Evolutionary conservation across 139 green algal genomes (phyloP), one percentile per base, ranked within the genome.

Genomic region (Microglena sp.): DNA sequence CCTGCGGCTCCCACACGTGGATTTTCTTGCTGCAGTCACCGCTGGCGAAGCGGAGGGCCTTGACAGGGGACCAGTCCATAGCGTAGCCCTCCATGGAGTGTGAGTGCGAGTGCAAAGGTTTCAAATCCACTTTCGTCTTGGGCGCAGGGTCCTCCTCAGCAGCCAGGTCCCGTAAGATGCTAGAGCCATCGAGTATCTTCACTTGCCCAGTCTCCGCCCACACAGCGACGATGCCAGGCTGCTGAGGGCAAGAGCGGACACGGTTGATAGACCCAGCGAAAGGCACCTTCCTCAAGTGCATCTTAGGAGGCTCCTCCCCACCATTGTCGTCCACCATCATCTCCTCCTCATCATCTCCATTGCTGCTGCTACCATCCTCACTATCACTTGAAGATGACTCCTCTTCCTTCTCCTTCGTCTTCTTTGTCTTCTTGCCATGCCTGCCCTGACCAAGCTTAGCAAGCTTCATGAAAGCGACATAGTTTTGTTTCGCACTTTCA

Each of bases 211-310:
- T 89, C 50, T 98, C 92, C 0, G 69, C 76, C 90, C 90, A 98
- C 2, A 91, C 81, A 8, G 94, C 94, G n/a, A 92, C 71, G 3
- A 98, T 36, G 30, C 75, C 76, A 5, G 88, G 81, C 69, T 86
- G 74, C 81, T 97, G 94, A 26, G 84, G 88, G 79, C 93, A 92
- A 43, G 62, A 66, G n/a, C 93, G 87, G 5, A 97, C 57, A 2
- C 94, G 82, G 82, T 99, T 99, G 57, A 98, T 82, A 3, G 86
- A 89, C 22, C 88, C 87, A 15, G 66, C 62, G 66, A 96, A 86
- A 5, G 70, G 63, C 29, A 97, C 66, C 44, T 71, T 81, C 45
- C 82, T 75, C 29, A 71, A 72, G 58, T 80, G 81, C 69, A 83
- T 81, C 29, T 59, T 70, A 22, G 75, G 66, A 1, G 75, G 77